Conservation (phyloP, 192 early-diverging fungal species). For the Lobosporangium transversale region DNA sequence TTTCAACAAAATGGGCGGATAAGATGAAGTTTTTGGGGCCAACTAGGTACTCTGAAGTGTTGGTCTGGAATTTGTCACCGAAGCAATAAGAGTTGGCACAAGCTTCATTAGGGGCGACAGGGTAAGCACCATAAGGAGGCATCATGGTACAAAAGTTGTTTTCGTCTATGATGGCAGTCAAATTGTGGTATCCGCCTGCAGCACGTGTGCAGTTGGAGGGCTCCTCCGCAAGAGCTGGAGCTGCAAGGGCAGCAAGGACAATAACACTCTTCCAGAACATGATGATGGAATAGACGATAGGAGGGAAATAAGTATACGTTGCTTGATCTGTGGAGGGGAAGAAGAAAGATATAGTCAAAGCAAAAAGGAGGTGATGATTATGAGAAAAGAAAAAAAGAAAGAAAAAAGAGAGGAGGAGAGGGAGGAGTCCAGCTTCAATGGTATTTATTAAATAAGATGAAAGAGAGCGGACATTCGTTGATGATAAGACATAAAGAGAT, state of each 20-base stretch:
- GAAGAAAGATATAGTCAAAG: not conserved
- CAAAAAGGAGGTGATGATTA: not conserved
- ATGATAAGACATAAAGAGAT: not conserved
- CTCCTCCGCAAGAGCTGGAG: slow-evolving; percentile 26
- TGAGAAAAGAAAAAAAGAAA: not conserved
- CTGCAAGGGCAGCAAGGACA: slow-evolving; percentile 10
- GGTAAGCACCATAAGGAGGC: slow-evolving; percentile 11
- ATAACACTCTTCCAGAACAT: slow-evolving; percentile 21
- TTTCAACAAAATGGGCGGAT: slow-evolving; percentile 6
- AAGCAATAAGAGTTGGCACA: slow-evolving; percentile 29
- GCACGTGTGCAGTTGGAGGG: slow-evolving; percentile 12
- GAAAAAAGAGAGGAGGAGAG: not conserved
- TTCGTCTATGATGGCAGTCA: slow-evolving; percentile 9
- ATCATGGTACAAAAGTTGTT: slow-evolving; percentile 33
- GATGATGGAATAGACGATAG: not conserved
- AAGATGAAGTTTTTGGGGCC: slow-evolving; percentile 21
- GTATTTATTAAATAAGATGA: not conserved
- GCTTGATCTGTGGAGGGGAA: not conserved
- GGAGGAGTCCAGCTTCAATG: not conserved
- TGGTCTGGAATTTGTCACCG: not conserved
- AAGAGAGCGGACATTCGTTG: slow-evolving; percentile 6
- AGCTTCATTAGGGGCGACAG: slow-evolving; percentile 28
- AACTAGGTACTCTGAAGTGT: not conserved
- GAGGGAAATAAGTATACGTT: not conserved
- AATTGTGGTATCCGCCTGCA: slow-evolving; percentile 3